Percentiles rank a stretch among this genome's conserved stretches.
Evolutionary conservation across 305 asterid species (phyloP).

Genomic region (Fraxinus greggii): DNA sequence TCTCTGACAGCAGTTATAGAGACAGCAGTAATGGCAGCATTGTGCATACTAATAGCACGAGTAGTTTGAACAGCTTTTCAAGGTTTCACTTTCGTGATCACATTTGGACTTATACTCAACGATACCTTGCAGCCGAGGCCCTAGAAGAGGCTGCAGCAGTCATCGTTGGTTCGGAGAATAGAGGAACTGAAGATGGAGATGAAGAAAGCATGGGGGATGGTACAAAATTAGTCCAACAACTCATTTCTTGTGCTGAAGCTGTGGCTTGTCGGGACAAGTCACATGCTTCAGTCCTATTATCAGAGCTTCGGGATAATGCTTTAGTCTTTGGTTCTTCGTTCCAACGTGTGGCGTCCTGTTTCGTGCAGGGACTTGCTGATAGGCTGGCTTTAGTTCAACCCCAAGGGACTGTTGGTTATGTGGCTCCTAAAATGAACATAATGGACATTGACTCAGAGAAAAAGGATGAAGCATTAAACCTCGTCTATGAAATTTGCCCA

Average conservation of each 20-base stretch:
- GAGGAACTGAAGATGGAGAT: background rate
- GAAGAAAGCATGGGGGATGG: constrained; percentile 43
- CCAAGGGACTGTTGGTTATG: constrained; percentile 62
- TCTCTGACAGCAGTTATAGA: background rate
- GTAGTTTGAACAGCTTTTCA: constrained; percentile 40
- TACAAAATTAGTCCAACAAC: constrained; percentile 62
- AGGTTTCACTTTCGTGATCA: constrained; percentile 65
- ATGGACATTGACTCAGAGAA: constrained; percentile 51
- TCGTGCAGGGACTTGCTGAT: constrained; percentile 73
- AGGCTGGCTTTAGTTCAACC: constrained; percentile 71
- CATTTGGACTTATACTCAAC: constrained; percentile 53
- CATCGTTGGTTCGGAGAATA: background rate
- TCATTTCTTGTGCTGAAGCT: constrained; percentile 84
- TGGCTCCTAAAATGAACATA: constrained; percentile 41
- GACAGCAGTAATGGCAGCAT: constrained; percentile 23
- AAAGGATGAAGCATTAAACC: constrained; percentile 60
- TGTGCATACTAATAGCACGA: constrained; percentile 12
- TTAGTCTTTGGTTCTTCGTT: constrained; percentile 82
- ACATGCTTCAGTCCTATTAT: constrained; percentile 58
- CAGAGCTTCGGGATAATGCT: constrained; percentile 64
- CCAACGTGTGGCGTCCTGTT: constrained; percentile 88
- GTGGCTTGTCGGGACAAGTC: constrained; percentile 79
- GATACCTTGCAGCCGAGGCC: constrained; percentile 65
- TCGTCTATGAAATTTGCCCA: constrained; percentile 69
- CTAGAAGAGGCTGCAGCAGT: constrained; percentile 41